Evolutionary conservation across 176 grass and related monocot species (phyloP).

Genomic region (Zoysia pacifica): DNA sequence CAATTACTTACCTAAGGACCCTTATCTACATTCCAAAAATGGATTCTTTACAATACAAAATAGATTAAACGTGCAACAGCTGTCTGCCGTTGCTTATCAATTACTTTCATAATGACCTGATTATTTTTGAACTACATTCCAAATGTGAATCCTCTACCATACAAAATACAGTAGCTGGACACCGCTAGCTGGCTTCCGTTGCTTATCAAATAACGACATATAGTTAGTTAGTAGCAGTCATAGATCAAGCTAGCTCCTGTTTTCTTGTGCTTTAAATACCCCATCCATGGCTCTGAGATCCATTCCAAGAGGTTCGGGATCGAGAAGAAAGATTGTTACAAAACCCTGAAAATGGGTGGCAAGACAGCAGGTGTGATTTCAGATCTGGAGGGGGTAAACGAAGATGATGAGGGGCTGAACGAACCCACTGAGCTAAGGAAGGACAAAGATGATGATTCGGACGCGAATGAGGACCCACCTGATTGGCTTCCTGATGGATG

Average conservation of each 20-base stretch:
- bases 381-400: neutral
- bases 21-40: no score
- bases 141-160: neutral
- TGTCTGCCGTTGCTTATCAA: neutral
- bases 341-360: neutral
- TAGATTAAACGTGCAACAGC: neutral
- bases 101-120: neutral
- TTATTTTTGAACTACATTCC: neutral
- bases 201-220: no score
- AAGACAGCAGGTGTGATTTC: neutral
- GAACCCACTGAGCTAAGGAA: rapidly evolving
- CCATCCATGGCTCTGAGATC: neutral
- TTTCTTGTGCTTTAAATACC: neutral
- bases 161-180: neutral
- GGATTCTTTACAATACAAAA: no score
- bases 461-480: neutral
- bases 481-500: conserved; percentile 64
- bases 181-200: neutral
- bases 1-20: no score
- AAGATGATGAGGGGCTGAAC: neutral
- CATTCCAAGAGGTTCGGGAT: neutral
- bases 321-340: neutral
- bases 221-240: no score
- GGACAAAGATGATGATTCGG: neutral
- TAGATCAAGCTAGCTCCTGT: neutral